Conservation (phyloP, 2,329 filamentous ascomycete species). For the Xylariaceae sp. region DNA sequence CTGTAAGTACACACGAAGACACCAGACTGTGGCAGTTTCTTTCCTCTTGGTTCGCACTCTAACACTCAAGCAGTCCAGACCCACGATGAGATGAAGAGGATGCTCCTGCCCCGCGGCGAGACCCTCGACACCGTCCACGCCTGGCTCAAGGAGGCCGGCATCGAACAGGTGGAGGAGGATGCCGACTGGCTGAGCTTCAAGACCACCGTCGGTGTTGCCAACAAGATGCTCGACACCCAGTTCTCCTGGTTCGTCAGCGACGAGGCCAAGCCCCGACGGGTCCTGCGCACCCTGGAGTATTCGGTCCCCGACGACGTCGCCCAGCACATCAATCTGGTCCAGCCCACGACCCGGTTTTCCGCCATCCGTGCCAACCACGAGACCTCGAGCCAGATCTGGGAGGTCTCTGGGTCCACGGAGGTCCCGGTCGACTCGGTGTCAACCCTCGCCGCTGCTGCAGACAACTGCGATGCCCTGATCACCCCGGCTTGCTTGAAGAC, state of each 20-base stretch:
- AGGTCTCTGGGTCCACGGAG: slow-evolving; percentile 1
- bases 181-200: slow-evolving; percentile 20
- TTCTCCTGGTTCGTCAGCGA: slow-evolving; percentile 20
- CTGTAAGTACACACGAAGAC: slow-evolving; percentile 8
- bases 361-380: slow-evolving; percentile 16
- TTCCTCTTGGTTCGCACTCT: too few species aligned
- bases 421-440: too few species aligned
- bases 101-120: slow-evolving; percentile 19
- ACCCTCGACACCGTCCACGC: slow-evolving; percentile 17
- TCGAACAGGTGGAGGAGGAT: slow-evolving; percentile 16
- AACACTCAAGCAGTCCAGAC: slow-evolving; percentile 11
- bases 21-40: too few species aligned
- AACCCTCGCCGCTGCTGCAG: background rate
- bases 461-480: slow-evolving; percentile 15
- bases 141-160: slow-evolving; percentile 16
- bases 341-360: slow-evolving; percentile 19
- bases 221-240: slow-evolving; percentile 19
- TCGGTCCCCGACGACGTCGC: slow-evolving; percentile 15
- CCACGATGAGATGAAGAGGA: slow-evolving; percentile 23
- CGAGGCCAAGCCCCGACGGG: slow-evolving; percentile 14
- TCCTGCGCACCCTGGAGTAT: slow-evolving; percentile 19
- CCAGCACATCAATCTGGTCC: slow-evolving; percentile 19
- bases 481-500: slow-evolving; percentile 17
- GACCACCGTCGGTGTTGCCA: slow-evolving; percentile 20
- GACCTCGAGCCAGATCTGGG: slow-evolving; percentile 8